Base-by-base conservation (phyloP, 139 green algal genomes). In the Picochlorum sp. region DNA sequence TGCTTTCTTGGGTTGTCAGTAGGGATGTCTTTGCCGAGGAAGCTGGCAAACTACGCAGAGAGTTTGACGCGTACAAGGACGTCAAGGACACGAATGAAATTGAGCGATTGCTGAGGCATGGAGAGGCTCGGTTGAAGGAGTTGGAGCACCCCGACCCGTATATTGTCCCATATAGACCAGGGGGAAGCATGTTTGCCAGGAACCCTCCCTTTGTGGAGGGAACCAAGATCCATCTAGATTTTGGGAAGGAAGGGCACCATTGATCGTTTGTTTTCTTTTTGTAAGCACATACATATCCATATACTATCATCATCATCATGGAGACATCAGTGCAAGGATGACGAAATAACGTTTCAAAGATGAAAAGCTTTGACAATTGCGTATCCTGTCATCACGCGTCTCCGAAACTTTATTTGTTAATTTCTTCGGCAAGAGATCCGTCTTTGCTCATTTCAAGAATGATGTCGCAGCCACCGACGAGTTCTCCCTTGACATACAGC, bases 391-490 rank as follows among this genome's bases (percentile, higher is more conserved):
- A 41, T 41, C 34, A 41, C 34, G 34, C 24, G 47, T 54, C n/a
- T 54, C 47, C 9, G 16, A 54, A 54, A 54, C 45, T 54, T 26
- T 54, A 21, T 54, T 18, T 26, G 16, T 45, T 45, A 0, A 62
- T 23, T 24, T 24, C 16, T 21, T 62, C 56, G 5, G 21, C 24
- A 21, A 76, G 55, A 63, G 88, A 80, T 4, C 81, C 83, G 0
- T 23, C 44, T 2, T 65, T 49, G 4, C 65, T 50, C 79, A 93
- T 81, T 70, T 94, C 83, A 45, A 80, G 47, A n/a, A 93, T 71
- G n/a, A 92, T 89, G 69, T 95, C 88, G 67, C 84, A 91, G 23
- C 88, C 88, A 16, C 88, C 88, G 24, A 94, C n/a, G 24, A 96
- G 74, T 75, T 97, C 90, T 8, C 86, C 86, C 1, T 82, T 73